Evolutionary conservation across 208 protist genomes (phyloP).

Genomic region (Blastocrithidia nonstop): DNA sequence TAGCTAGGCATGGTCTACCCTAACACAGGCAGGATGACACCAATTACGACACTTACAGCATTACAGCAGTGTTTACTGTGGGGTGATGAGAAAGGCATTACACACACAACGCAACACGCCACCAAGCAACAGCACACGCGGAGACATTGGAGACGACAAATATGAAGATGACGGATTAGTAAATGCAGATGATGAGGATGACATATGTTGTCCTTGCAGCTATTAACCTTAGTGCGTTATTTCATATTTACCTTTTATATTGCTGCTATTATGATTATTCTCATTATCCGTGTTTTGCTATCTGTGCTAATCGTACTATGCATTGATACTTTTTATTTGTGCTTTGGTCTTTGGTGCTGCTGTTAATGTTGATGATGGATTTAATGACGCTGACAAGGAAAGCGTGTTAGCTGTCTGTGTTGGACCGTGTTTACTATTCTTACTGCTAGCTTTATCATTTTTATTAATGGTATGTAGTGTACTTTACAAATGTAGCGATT

Average conservation of each 20-base stretch:
- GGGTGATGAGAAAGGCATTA: conserved; percentile 38
- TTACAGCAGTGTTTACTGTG: conserved; percentile 44
- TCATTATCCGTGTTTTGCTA: neutral
- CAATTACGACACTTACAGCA: conserved; percentile 48
- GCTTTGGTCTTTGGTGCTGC: neutral
- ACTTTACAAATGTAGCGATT: no score
- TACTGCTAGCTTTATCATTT: no score
- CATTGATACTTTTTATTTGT: no score
- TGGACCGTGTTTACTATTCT: no score
- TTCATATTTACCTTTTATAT: neutral
- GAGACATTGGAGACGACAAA: neutral
- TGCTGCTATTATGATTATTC: neutral
- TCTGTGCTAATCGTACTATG: no score
- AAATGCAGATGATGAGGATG: neutral
- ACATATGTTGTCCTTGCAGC: neutral
- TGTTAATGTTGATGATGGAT: neutral
- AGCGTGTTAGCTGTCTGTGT: no score
- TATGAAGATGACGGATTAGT: neutral
- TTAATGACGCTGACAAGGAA: neutral
- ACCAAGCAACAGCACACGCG: conserved; percentile 12
- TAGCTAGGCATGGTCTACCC: conserved; percentile 40
- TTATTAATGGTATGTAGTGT: no score
- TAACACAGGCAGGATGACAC: conserved; percentile 63
- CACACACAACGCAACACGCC: conserved; percentile 62
- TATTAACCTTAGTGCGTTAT: neutral